Percentiles rank a stretch among this genome's conserved stretches.
Conservation (phyloP, 352 stramenopile genomes). For the Phytopythium sindhum region DNA sequence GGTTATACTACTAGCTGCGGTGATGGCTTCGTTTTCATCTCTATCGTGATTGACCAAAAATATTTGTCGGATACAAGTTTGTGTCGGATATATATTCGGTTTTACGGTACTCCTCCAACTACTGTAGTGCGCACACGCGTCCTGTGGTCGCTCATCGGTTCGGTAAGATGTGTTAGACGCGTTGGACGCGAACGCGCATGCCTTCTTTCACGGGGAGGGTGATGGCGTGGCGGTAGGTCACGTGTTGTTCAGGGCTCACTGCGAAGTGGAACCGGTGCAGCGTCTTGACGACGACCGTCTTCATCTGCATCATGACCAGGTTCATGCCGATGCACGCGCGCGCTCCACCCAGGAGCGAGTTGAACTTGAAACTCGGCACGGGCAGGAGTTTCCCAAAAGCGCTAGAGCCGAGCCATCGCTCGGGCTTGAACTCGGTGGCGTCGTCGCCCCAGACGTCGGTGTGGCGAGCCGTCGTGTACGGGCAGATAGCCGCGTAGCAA, state of each 20-base stretch:
- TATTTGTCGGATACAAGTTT: no score
- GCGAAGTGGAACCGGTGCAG: conserved; percentile 31
- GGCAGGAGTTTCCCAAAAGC: conserved; percentile 12
- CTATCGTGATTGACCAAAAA: no score
- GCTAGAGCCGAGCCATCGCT: conserved; percentile 39
- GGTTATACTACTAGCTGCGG: no score
- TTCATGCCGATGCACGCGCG: conserved; percentile 46
- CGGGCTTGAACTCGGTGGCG: conserved; percentile 41
- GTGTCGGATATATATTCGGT: no score
- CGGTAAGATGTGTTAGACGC: no score
- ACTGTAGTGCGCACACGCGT: no score
- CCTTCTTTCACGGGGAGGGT: conserved; percentile 32
- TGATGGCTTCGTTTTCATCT: no score
- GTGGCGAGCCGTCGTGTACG: conserved; percentile 43
- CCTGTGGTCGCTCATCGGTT: no score
- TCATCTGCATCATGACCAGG: conserved; percentile 41
- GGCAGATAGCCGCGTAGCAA: conserved; percentile 29
- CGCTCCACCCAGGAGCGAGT: conserved; percentile 37
- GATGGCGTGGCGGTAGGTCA: conserved; percentile 30
- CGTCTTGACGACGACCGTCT: conserved; percentile 26
- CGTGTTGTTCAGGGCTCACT: conserved; percentile 18
- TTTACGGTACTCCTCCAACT: no score
- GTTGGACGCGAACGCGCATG: neutral
- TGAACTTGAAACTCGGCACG: conserved; percentile 46
- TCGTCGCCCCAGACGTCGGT: conserved; percentile 45